Evolutionary conservation across 805 yeast species (phyloP), one percentile per base, ranked within the genome.

Genomic region (Candida orba): DNA sequence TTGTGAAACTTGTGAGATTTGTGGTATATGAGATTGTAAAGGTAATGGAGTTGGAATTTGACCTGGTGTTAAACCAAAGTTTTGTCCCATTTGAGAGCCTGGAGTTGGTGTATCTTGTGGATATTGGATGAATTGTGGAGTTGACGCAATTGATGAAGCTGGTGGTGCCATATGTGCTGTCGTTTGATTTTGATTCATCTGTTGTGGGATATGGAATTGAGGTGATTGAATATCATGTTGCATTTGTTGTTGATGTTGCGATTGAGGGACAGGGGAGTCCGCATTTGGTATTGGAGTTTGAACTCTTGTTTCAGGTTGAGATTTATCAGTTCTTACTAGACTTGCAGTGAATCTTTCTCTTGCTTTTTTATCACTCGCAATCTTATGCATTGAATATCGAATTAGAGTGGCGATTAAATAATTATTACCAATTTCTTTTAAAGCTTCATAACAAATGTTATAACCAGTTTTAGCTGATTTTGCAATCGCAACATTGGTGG

Each of bases 321-420:
- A 49, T 4, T 43, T 46, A 17, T 44, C 45, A 38, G 49, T 51
- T 39, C 48, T 53, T 2, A 42, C 46, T 32, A 57, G 44, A 14
- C 51, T 38, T 5, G 38, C 15, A 3, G 56, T 51, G 10, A 58
- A 34, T 22, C 49, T 45, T 34, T 46, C 57, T 37, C 61, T 49
- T 15, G 59, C 59, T 20, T 51, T 48, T 29, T 60, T 48, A 40
- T 68, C 68, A 24, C 65, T 65, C 23, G 57, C 61, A 22, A 72
- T 52, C 36, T 68, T 67, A 30, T 73, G 67, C 18, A 83, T 69
- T 45, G 76, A 64, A 46, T 67, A 71, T 44, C 71, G 71, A 8
- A 82, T 75, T 41, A 78, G 73, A 39, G 62, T 54, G 2, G 72
- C 75, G 37, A 79, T 69, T 15, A 79, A 67, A 62, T 80, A 78